A percentile compares a stretch with the other conserved stretches of the same genome.
phyloP scores from a whole-genome alignment of 208 protist species.

The Leishmania turanica region DNA sequence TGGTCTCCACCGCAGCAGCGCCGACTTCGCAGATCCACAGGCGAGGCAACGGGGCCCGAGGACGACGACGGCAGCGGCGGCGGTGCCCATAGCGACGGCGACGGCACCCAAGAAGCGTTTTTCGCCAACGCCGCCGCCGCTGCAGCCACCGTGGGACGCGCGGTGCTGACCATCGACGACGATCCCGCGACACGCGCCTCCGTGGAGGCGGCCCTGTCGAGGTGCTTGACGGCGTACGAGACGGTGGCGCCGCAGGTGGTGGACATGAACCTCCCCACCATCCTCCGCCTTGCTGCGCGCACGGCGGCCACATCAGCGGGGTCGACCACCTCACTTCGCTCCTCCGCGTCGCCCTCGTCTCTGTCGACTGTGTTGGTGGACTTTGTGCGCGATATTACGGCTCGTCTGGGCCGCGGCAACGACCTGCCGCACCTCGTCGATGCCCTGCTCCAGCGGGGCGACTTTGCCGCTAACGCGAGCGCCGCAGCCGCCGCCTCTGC shows the following conservation, averaged over 20 bases:
- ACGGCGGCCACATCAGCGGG: constrained; percentile 24
- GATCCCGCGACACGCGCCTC: constrained; percentile 13
- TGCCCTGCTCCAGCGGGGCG: constrained; percentile 35
- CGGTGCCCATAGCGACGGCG: constrained; percentile 3
- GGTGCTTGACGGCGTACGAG: constrained; percentile 84
- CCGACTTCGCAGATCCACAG: background rate
- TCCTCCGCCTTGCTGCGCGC: constrained; percentile 68
- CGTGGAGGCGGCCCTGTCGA: constrained; percentile 55
- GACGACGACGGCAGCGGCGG: background rate
- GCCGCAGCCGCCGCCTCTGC: background rate
- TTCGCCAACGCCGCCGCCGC: constrained; percentile 22
- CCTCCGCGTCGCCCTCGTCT: constrained; percentile 1
- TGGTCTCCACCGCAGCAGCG: background rate
- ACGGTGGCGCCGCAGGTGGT: constrained; percentile 88
- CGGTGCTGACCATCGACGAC: constrained; percentile 12
- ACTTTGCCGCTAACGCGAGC: background rate
- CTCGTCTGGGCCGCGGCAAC: constrained; percentile 58
- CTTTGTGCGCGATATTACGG: constrained; percentile 61
- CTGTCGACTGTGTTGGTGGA: constrained; percentile 25
- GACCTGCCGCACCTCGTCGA: constrained; percentile 75
- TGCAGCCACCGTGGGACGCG: constrained; percentile 24
- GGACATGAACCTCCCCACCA: constrained; percentile 73
- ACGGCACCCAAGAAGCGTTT: constrained; percentile 17
- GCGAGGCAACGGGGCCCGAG: background rate
- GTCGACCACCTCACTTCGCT: background rate